phyloP scores from a whole-genome alignment of 108 stramenopile species.

The Nitzschia palea region DNA sequence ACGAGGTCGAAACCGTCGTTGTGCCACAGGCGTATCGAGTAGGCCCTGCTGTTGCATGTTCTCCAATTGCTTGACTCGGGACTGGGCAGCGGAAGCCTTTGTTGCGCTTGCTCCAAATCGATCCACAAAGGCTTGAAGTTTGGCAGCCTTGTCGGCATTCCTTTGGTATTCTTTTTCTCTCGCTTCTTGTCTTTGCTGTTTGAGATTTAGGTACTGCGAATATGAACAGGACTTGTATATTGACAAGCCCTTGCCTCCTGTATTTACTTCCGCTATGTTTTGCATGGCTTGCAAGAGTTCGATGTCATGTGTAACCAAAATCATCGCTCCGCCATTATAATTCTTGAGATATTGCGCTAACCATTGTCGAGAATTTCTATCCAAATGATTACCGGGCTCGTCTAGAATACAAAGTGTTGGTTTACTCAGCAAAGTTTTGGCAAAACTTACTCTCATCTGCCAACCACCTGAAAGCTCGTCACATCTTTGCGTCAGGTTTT shows the following conservation, averaged over 20 bases:
- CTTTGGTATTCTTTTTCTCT: slow-evolving; percentile 80
- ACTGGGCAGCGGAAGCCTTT: slow-evolving; percentile 85
- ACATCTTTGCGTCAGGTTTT: slow-evolving; percentile 65
- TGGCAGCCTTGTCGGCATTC: slow-evolving; percentile 80
- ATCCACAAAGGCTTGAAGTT: slow-evolving; percentile 86
- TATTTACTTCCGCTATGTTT: slow-evolving; percentile 83
- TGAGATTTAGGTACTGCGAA: slow-evolving; percentile 66
- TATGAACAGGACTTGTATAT: slow-evolving; percentile 69
- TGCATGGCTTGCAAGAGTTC: slow-evolving; percentile 71
- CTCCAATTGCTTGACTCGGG: slow-evolving; percentile 86
- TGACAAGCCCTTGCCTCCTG: slow-evolving; percentile 40
- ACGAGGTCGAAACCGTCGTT: slow-evolving; percentile 26
- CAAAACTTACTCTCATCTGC: slow-evolving; percentile 94
- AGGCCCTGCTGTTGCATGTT: slow-evolving; percentile 55
- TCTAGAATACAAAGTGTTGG: slow-evolving; percentile 84
- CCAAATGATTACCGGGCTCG: slow-evolving; percentile 88
- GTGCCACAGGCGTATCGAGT: slow-evolving; percentile 56
- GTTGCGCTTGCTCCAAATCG: slow-evolving; percentile 86
- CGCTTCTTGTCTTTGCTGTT: slow-evolving; percentile 65
- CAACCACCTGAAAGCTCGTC: slow-evolving; percentile 89
- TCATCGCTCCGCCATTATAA: slow-evolving; percentile 78
- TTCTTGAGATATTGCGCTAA: slow-evolving; percentile 78
- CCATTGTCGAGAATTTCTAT: slow-evolving; percentile 75
- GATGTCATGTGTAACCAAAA: slow-evolving; percentile 87
- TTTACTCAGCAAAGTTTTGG: slow-evolving; percentile 79